Conservation (phyloP, 768 basidiomycete species). For the Lactarius tabidus region DNA sequence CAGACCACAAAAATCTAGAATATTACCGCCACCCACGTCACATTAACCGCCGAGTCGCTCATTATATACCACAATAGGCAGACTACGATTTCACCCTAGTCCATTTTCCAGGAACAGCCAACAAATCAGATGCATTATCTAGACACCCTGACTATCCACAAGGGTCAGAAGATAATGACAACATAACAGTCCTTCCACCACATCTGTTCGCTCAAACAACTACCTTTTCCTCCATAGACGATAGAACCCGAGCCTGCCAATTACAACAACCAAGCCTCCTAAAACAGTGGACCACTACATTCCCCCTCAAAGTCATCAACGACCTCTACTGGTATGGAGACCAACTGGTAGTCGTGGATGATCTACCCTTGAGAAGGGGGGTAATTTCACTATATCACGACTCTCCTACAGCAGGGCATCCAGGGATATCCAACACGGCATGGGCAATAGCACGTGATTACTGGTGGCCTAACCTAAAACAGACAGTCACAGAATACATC, state of each 20-base stretch:
- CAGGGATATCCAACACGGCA: background rate
- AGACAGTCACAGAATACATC: background rate
- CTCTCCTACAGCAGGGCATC: background rate
- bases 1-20: background rate
- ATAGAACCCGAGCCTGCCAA: background rate
- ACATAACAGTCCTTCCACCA: background rate
- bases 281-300: accelerated
- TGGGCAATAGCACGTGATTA: background rate
- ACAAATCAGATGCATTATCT: background rate
- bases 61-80: accelerated
- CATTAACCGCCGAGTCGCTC: background rate
- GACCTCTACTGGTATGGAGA: background rate
- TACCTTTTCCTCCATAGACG: background rate
- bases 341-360: background rate
- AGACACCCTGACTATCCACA: too few species aligned
- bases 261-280: background rate
- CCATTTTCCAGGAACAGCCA: accelerated
- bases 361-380: background rate
- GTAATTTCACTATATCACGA: background rate
- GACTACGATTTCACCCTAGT: background rate
- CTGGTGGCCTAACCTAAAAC: background rate
- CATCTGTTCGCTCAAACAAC: background rate
- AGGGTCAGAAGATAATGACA: background rate
- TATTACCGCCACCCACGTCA: background rate
- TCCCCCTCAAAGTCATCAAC: accelerated